These are phyloP conservation scores for Penicillium concentricum DNA, from an alignment of 2,329 filamentous ascomycete genomes.

Conservation along the genomic window DNA sequence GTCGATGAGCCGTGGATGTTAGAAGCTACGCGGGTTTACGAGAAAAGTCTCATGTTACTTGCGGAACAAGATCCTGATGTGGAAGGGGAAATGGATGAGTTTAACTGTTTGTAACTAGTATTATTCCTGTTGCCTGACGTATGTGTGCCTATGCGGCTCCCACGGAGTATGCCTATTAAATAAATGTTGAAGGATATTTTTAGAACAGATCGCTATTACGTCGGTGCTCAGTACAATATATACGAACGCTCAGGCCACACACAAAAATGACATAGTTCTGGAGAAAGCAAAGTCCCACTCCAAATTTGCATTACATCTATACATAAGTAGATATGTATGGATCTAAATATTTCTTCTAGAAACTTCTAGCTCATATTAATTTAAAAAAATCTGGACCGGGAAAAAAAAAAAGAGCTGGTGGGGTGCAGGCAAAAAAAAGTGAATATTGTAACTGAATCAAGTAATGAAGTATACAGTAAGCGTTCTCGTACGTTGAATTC, in stretches of 20 bases:
- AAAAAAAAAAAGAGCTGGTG: background rate
- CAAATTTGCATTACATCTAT: background rate
- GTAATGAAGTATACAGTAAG: constrained; percentile 11
- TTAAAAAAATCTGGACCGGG: background rate
- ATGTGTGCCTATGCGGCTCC: background rate
- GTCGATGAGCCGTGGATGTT: constrained; percentile 54
- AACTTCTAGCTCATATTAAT: constrained; percentile 1
- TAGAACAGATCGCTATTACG: background rate
- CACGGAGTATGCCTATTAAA: background rate
- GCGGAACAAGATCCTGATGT: constrained; percentile 50
- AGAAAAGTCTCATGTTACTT: constrained; percentile 72
- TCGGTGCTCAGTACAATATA: background rate
- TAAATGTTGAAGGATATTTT: background rate
- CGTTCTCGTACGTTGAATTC: constrained; percentile 7
- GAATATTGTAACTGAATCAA: background rate
- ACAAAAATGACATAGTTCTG: background rate
- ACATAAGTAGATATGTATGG: background rate
- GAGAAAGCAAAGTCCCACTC: background rate
- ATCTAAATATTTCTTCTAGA: background rate
- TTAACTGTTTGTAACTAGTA: constrained; percentile 10
- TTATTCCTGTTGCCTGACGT: background rate
- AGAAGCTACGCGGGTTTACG: constrained; percentile 74
- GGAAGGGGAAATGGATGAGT: constrained; percentile 22
- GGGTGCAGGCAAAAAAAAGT: background rate
- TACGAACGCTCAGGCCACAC: constrained; percentile 6